Conservation (phyloP, 768 basidiomycete genomes). For the Phanerodontia chrysosporium region DNA sequence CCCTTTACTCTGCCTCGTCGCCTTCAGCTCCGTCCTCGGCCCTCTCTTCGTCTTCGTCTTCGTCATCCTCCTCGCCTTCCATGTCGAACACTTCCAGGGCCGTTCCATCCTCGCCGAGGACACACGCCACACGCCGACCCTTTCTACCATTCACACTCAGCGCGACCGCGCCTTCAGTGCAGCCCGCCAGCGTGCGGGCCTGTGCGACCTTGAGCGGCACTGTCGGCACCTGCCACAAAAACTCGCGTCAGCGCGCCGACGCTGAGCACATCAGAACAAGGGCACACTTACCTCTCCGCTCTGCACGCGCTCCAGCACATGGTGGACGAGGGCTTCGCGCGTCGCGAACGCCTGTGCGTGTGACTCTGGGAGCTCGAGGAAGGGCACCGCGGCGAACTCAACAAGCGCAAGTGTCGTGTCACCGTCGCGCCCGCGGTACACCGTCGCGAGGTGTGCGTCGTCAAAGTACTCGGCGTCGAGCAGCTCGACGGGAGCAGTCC, state of each 20-base stretch:
- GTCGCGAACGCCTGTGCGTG: constrained; percentile 15
- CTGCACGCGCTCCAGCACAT: constrained; percentile 51
- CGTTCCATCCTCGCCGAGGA: constrained; percentile 60
- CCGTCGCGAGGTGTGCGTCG: constrained; percentile 61
- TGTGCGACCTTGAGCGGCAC: constrained; percentile 50
- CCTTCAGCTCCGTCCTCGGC: no score
- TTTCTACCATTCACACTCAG: constrained; percentile 72
- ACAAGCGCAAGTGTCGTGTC: constrained; percentile 45
- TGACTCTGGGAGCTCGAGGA: background rate
- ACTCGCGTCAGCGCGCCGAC: no score
- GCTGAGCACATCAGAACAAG: no score
- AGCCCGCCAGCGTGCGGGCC: constrained; percentile 50
- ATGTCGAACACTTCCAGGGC: constrained; percentile 73
- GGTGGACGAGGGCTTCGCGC: constrained; percentile 65
- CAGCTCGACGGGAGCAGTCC: constrained; percentile 35
- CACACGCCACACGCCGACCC: constrained; percentile 72
- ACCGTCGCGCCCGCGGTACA: constrained; percentile 47
- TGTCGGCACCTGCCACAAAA: constrained; percentile 40
- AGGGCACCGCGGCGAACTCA: background rate
- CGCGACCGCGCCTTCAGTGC: constrained; percentile 46
- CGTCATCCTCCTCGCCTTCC: constrained; percentile 49
- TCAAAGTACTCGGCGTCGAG: constrained; percentile 78
- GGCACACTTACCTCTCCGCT: constrained; percentile 52
- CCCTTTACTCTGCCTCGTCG: no score
- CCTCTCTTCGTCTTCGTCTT: constrained; percentile 22